A percentile compares a stretch with the other conserved stretches of the same genome.
Evolutionary conservation across 768 basidiomycete genomes (phyloP).

Genomic region (Lanmaoa pseudosensibilis): DNA sequence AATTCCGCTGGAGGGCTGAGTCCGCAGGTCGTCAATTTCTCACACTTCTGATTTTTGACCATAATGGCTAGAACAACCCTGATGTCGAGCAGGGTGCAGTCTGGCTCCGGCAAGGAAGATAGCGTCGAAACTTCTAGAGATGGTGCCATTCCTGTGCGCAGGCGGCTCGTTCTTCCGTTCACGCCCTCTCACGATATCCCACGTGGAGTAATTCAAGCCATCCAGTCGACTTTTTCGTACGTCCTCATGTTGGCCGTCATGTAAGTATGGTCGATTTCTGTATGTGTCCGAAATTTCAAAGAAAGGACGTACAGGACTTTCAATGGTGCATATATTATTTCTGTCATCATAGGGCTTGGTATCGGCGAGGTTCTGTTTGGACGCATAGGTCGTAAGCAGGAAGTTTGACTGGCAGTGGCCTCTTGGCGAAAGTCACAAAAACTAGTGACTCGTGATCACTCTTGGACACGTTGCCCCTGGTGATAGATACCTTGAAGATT

Average conservation of each 20-base stretch:
- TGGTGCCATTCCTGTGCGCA: constrained; percentile 8
- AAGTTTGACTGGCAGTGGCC: not conserved
- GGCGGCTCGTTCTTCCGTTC: constrained; percentile 56
- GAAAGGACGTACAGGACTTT: constrained; percentile 62
- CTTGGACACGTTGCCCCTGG: not conserved
- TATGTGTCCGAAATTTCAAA: constrained; percentile 4
- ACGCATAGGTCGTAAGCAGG: constrained; percentile 39
- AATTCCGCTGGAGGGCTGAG: constrained; percentile 61
- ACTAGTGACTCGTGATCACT: too few species aligned
- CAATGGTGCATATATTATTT: constrained; percentile 73
- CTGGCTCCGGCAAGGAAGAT: constrained; percentile 3
- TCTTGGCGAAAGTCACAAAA: not conserved
- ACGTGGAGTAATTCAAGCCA: constrained; percentile 62
- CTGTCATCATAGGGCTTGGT: constrained; percentile 68
- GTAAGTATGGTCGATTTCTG: constrained; percentile 41
- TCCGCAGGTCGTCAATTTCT: constrained; percentile 28
- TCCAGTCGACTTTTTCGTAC: constrained; percentile 66
- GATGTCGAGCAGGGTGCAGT: not conserved
- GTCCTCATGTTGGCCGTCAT: constrained; percentile 80
- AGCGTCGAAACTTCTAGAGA: not conserved
- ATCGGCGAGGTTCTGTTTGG: constrained; percentile 76
- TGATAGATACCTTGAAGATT: not conserved
- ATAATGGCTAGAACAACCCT: constrained; percentile 9
- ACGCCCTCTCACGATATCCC: constrained; percentile 63
- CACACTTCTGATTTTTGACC: not conserved